Evolutionary conservation across 495 filamentous ascomycete species (phyloP), one percentile per base, ranked within the genome.

Genomic region (Penicillium dipodomyicola): DNA sequence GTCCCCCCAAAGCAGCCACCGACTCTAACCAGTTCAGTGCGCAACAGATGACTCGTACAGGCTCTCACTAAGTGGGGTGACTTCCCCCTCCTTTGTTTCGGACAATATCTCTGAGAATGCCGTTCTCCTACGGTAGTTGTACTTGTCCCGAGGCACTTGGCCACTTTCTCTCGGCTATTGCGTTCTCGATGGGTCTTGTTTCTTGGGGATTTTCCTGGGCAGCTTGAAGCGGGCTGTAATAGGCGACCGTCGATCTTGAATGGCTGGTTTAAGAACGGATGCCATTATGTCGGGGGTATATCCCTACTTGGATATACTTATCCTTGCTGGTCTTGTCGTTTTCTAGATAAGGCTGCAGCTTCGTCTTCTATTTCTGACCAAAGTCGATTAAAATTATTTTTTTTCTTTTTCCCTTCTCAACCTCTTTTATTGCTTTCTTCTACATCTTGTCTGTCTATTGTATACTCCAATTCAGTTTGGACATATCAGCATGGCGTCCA

Each of bases 151-250:
- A 67, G 64, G 64, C 49, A 57, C 23, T 43, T 54, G 19, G 1
- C 22, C n/a, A 27, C 17, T 54, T 60, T 43, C 49, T 62, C 53
- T 54, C 63, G 63, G 63, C 57, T 60, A 35, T 60, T 65, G 17
- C 19, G n/a, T 32, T 50, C 25, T 46, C 5, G 39, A n/a, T 37
- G 5, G 20, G 15, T 19, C 14, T 42, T 17, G 39, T 20, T 11
- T 22, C 12, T 44, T n/a, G 39, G 14, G 23, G 37, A 44, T 11
- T 33, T 27, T 29, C 20, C 40, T 45, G 51, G 50, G 51, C 51
- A 9, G 22, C 2, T 10, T 19, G n/a, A n/a, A 30, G 17, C 7
- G 25, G 52, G 52, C 12, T 12, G 44, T 2, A 42, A 15, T 56
- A 29, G 23, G 54, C 45, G 44, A 49, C 35, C 25, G 20, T 17